Evolutionary conservation across 179 eudicot genomes (phyloP).

Genomic region (Pouteria campechiana): DNA sequence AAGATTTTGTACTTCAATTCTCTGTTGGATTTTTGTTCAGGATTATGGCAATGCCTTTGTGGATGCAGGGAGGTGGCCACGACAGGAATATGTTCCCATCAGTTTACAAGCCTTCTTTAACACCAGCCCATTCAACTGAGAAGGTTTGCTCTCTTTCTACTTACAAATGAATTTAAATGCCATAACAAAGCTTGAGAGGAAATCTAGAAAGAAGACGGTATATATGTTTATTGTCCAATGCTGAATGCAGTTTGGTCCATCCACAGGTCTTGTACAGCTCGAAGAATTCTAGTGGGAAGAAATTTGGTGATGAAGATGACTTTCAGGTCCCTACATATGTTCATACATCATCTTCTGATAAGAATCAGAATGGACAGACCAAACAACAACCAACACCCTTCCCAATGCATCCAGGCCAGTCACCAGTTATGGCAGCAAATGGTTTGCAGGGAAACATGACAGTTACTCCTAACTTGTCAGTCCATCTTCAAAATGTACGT

Average conservation of each 20-base stretch:
- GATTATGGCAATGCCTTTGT: no score
- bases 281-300: no score
- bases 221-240: no score
- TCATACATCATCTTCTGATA: slow-evolving; percentile 23
- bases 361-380: slow-evolving; percentile 10
- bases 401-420: slow-evolving; percentile 15
- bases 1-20: no score
- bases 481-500: slow-evolving; percentile 12
- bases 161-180: no score
- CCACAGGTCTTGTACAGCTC: no score
- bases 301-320: slow-evolving; percentile 88
- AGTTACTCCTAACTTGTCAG: slow-evolving; percentile 6
- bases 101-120: slow-evolving; percentile 21
- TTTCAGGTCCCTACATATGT: slow-evolving; percentile 70
- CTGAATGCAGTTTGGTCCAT: no score
- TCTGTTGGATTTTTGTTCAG: no score
- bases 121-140: slow-evolving; percentile 25
- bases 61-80: slow-evolving; percentile 46
- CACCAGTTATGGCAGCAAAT: no score
- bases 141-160: slow-evolving; percentile 22
- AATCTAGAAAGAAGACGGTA: no score
- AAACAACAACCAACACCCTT: slow-evolving; percentile 16
- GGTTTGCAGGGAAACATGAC: no score
- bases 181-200: no score
- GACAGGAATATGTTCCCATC: slow-evolving; percentile 39